Base-by-base conservation (phyloP, 2,329 filamentous ascomycete species). In the Fusarium albosuccineum region DNA sequence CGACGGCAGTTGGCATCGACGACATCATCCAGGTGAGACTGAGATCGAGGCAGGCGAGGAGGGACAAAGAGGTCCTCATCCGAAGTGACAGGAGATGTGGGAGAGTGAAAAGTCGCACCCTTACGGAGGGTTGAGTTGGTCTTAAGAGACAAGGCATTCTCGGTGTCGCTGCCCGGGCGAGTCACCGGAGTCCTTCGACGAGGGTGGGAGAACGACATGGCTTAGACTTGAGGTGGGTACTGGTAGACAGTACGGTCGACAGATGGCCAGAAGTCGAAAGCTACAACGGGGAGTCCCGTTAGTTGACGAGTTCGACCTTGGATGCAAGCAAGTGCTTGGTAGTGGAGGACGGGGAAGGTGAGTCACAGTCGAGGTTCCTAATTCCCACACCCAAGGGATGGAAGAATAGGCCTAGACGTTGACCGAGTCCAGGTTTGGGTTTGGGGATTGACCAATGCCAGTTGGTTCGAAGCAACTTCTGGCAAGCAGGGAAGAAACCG, bases 21-120 rank as follows among this genome's bases (percentile, higher is more conserved):
- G 57, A 91, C 88, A 85, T 91, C 89, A 80, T 93, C 90, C 62
- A 93, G 81, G 67, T 82, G 86, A 53, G 91, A 92, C 71, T 91
- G 89, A 50, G 91, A 89, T 62, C 91, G 89, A 70, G 86, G 85
- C 72, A 92, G 83, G 41, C 81, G 79, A 58, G 86, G 86, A 61
- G 86, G 83, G 55, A 77, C 77, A 70, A 86, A 86, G 58, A 80
- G 75, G 60, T 81, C 80, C 62, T 79, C 75, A 50, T 69, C 62
- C 49, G 75, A 68, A 70, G 75, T 72, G 77, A 73, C 77, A 62
- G 84, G 81, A 74, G 85, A 85, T 37, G 75, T 69, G 62, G 76
- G 83, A 77, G 86, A 86, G 72, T 87, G 85, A 72, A 88, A 89
- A 71, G 91, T 93, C 56, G 90, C 88, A 74, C 89, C 89, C 82